A percentile compares a stretch with the other conserved stretches of the same genome.
phyloP scores from a whole-genome alignment of 345 rosid genomes.

The Aegle marmelos region DNA sequence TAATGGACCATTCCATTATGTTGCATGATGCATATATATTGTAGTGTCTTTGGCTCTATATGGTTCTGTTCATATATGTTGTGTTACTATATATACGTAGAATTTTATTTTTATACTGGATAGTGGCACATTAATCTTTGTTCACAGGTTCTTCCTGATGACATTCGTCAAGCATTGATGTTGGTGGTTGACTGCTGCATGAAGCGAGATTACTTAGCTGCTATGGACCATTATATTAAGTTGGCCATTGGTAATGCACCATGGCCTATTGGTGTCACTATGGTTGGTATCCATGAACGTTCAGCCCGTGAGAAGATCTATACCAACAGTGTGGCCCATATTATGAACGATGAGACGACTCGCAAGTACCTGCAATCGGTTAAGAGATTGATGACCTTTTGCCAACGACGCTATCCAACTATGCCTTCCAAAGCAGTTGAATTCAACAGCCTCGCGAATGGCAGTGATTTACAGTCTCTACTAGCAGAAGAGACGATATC shows the following conservation, averaged over 20 bases:
- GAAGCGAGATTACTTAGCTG: slow-evolving; percentile 93
- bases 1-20: background rate
- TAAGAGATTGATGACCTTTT: slow-evolving; percentile 94
- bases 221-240: slow-evolving; percentile 94
- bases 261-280: slow-evolving; percentile 99
- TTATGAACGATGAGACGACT: slow-evolving; percentile 98
- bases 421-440: slow-evolving; percentile 95
- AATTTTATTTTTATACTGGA: background rate
- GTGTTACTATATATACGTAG: background rate
- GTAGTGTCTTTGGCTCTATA: background rate
- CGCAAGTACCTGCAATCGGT: slow-evolving; percentile 92
- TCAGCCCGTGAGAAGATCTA: slow-evolving; percentile 97
- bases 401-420: slow-evolving; percentile 89
- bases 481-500: slow-evolving; percentile 67
- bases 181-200: slow-evolving; percentile 80
- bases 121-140: background rate
- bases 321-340: slow-evolving; percentile 96
- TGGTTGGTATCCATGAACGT: slow-evolving; percentile 99
- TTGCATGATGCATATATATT: background rate
- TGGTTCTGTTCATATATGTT: background rate
- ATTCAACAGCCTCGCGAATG: slow-evolving; percentile 97
- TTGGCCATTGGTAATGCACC: slow-evolving; percentile 96
- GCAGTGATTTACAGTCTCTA: slow-evolving; percentile 84
- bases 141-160: slow-evolving; percentile 73
- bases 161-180: slow-evolving; percentile 81